Conservation (phyloP, 2,329 filamentous ascomycete species). For the Tolypocladium tundrense region DNA sequence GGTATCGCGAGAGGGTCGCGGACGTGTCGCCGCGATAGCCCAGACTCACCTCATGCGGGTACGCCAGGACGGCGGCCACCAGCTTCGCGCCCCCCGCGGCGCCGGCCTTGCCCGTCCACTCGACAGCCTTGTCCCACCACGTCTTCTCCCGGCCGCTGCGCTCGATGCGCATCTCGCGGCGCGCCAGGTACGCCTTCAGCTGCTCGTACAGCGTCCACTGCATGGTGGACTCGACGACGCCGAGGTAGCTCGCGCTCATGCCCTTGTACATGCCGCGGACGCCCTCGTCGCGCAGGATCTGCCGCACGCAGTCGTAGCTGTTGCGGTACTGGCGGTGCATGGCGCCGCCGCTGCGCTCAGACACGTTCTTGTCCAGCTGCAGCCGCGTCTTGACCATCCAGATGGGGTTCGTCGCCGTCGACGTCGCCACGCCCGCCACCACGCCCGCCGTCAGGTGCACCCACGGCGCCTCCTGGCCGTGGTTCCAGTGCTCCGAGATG, state of each 20-base stretch:
- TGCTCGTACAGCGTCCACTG: constrained; percentile 95
- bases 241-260: constrained; percentile 82
- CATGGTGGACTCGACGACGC: constrained; percentile 79
- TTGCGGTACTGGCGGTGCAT: constrained; percentile 68
- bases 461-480: constrained; percentile 58
- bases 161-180: constrained; percentile 48
- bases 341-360: constrained; percentile 44
- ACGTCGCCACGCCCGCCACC: constrained; percentile 71
- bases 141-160: constrained; percentile 52
- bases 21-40: neutral
- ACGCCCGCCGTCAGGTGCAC: constrained; percentile 72
- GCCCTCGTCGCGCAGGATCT: constrained; percentile 74
- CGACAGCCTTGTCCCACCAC: constrained; percentile 63
- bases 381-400: constrained; percentile 93
- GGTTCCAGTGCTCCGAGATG: constrained; percentile 64
- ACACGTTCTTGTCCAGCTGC: constrained; percentile 81
- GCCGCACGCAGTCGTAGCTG: constrained; percentile 75
- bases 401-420: constrained; percentile 89
- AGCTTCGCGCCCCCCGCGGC: constrained; percentile 81
- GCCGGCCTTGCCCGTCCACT: constrained; percentile 68
- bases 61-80: constrained; percentile 72
- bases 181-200: constrained; percentile 65
- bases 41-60: constrained; percentile 72
- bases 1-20: neutral
- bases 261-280: constrained; percentile 78